Evolutionary conservation across 257 asterid species (phyloP).

Genomic region (Euphrasia confusa): DNA sequence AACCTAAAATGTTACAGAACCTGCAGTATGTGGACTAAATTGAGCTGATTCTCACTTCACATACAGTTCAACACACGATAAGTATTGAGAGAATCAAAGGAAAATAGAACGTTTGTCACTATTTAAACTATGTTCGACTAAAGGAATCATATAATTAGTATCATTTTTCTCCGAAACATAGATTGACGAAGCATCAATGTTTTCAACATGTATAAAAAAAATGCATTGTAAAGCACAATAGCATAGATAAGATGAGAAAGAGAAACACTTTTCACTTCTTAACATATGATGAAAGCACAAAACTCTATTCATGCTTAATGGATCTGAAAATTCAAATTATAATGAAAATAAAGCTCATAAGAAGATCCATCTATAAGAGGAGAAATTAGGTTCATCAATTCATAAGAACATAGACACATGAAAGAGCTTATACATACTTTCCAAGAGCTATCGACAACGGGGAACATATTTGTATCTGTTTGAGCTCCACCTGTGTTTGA

Average conservation of each 20-base stretch:
- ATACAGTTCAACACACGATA: slow-evolving; percentile 2
- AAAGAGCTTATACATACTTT: slow-evolving; percentile 39
- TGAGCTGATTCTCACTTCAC: slow-evolving; percentile 1
- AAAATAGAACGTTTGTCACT: not conserved
- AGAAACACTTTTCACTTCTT: not conserved
- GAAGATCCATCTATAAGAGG: not conserved
- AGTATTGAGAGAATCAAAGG: not conserved
- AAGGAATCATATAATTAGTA: not conserved
- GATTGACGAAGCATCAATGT: not conserved
- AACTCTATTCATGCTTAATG: slow-evolving; percentile 3
- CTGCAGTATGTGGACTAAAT: not conserved
- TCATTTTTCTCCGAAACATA: not conserved
- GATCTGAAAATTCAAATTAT: slow-evolving; percentile 17
- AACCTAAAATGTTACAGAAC: slow-evolving; percentile 10
- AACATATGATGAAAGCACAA: slow-evolving; percentile 11
- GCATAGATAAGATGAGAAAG: not conserved
- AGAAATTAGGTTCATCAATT: not conserved
- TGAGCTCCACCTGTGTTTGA: slow-evolving; percentile 53
- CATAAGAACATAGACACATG: slow-evolving; percentile 16
- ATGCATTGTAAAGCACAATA: not conserved
- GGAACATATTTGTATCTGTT: slow-evolving; percentile 69
- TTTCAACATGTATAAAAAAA: not conserved
- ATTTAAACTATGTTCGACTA: not conserved
- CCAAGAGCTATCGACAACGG: slow-evolving; percentile 91
- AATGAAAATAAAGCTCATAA: slow-evolving; percentile 1